Evolutionary conservation across 2,329 filamentous ascomycete genomes (phyloP).

Genomic region (Ophiostoma montium): DNA sequence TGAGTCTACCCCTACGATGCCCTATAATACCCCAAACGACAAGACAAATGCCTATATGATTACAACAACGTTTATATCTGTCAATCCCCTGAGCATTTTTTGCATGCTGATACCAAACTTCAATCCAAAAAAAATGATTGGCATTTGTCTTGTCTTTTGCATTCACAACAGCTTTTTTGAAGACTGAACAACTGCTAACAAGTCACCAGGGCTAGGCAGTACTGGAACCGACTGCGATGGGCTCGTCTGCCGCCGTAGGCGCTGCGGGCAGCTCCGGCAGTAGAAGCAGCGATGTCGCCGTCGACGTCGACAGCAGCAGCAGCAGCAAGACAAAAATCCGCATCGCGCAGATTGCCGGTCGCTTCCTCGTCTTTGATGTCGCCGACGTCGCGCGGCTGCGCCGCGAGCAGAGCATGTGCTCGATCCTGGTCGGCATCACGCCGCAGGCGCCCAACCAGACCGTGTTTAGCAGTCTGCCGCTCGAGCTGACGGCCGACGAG

Average conservation of each 20-base stretch:
- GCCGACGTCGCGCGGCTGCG: conserved; percentile 66
- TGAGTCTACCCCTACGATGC: conserved; percentile 6
- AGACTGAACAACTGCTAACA: background rate
- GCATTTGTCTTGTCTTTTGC: conserved; percentile 17
- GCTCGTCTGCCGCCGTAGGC: background rate
- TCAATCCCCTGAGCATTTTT: conserved; percentile 41
- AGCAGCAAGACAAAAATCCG: conserved; percentile 42
- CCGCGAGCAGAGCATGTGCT: conserved; percentile 68
- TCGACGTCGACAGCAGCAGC: background rate
- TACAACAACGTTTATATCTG: conserved; percentile 37
- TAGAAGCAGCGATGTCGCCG: conserved; percentile 4
- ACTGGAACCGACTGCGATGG: background rate
- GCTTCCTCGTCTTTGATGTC: conserved; percentile 83
- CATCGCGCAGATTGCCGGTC: conserved; percentile 66
- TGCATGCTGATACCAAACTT: conserved; percentile 24
- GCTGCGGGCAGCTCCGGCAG: background rate
- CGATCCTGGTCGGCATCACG: conserved; percentile 72
- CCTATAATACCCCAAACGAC: conserved; percentile 2
- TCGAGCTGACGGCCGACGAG: conserved; percentile 87
- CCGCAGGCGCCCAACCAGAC: conserved; percentile 93
- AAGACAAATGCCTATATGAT: conserved; percentile 26
- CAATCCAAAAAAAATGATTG: conserved; percentile 9
- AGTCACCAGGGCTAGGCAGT: background rate
- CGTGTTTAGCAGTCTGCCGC: conserved; percentile 74
- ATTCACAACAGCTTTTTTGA: background rate